These are phyloP conservation scores for Globisporangium yorkense DNA, from an alignment of 352 stramenopile species.

Conservation along the genomic window DNA sequence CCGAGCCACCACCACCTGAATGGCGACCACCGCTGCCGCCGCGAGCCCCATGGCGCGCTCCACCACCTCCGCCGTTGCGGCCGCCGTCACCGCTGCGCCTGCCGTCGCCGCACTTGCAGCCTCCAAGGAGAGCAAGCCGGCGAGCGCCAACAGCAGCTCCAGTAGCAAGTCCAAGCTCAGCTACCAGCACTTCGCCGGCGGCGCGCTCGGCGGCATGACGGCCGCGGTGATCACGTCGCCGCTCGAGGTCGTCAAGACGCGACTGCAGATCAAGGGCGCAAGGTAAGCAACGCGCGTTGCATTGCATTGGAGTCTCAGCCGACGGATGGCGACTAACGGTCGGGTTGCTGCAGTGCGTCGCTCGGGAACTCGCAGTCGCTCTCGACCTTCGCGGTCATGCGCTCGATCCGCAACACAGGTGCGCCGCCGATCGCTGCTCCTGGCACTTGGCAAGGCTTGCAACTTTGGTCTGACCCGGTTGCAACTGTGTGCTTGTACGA, in stretches of 20 bases:
- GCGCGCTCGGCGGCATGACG: constrained; percentile 76
- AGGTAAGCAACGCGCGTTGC: constrained; percentile 22
- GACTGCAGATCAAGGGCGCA: constrained; percentile 67
- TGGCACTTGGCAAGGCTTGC: background rate
- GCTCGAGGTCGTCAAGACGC: constrained; percentile 83
- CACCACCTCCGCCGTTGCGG: constrained; percentile 3
- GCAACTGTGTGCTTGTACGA: background rate
- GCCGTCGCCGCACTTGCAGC: constrained; percentile 5
- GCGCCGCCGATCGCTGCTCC: constrained; percentile 7
- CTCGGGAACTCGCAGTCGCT: constrained; percentile 42
- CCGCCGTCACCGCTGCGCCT: background rate
- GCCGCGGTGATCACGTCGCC: constrained; percentile 79
- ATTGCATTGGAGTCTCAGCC: too few relatives aligned
- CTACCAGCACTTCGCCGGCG: constrained; percentile 67
- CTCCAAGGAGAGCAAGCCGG: background rate
- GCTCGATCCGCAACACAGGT: constrained; percentile 66
- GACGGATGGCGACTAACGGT: background rate
- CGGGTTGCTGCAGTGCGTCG: constrained; percentile 24
- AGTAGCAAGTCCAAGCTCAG: constrained; percentile 11
- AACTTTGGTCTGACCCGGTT: background rate
- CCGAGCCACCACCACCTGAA: background rate
- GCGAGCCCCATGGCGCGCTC: constrained; percentile 12
- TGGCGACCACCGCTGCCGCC: constrained; percentile 9
- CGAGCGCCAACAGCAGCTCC: background rate
- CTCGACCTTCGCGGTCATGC: constrained; percentile 79